Evolutionary conservation across 2,329 filamentous ascomycete species (phyloP).

Genomic region (Verticillium albo-atrum): DNA sequence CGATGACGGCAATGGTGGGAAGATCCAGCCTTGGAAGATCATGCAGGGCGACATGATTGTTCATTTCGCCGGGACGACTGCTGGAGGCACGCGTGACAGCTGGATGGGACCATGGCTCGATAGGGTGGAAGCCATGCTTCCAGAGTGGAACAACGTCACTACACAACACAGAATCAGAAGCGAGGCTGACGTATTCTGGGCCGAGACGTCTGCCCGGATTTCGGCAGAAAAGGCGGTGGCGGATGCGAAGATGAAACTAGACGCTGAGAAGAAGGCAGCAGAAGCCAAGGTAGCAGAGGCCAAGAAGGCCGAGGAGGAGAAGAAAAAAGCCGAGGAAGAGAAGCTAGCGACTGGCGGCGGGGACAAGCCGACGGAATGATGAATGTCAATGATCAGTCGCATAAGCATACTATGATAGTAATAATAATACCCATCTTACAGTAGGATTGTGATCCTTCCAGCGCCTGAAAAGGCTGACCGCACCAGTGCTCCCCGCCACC

Average conservation of each 20-base stretch:
- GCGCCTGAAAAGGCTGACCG: too few species aligned
- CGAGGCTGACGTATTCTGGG: slow-evolving; percentile 17
- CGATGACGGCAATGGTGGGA: slow-evolving; percentile 18
- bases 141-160: slow-evolving; percentile 21
- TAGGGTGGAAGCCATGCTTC: slow-evolving; percentile 18
- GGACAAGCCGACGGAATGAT: background rate
- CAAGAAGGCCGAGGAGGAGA: slow-evolving; percentile 7
- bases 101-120: slow-evolving; percentile 25
- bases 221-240: slow-evolving; percentile 4
- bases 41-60: slow-evolving; percentile 24
- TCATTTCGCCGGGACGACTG: slow-evolving; percentile 22
- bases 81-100: slow-evolving; percentile 19
- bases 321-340: slow-evolving; percentile 8
- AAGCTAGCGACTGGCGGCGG: background rate
- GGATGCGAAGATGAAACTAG: slow-evolving; percentile 2
- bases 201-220: slow-evolving; percentile 6
- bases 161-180: slow-evolving; percentile 8
- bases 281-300: background rate
- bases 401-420: too few species aligned
- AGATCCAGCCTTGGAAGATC: slow-evolving; percentile 23
- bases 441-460: background rate
- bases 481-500: too few species aligned
- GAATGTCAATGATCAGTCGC: background rate
- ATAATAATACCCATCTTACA: background rate
- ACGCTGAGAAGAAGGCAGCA: slow-evolving; percentile 9